Percentiles rank a stretch among this genome's conserved stretches.
These are phyloP conservation scores for Neofusicoccum laricinum DNA, from an alignment of 2,329 filamentous ascomycete genomes.

Conservation along the genomic window DNA sequence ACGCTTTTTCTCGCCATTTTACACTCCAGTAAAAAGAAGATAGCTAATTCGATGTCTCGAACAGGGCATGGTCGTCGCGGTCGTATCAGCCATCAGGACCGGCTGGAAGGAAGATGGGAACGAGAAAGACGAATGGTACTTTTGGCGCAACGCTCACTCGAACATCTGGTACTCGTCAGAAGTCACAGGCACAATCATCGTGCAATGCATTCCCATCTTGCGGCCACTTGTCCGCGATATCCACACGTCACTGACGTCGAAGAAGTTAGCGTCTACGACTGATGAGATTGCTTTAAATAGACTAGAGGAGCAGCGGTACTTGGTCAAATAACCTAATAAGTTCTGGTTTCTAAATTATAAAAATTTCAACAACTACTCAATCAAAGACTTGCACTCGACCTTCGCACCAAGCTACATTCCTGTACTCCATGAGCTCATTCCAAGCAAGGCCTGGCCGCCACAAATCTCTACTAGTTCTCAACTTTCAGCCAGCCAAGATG, in stretches of 20 bases:
- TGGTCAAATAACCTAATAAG: background rate
- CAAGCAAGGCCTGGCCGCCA: too few species aligned
- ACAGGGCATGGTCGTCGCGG: constrained; percentile 47
- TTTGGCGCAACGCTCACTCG: constrained; percentile 48
- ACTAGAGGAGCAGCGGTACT: background rate
- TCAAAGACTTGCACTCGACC: too few species aligned
- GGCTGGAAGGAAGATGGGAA: constrained; percentile 51
- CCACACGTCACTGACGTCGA: constrained; percentile 38
- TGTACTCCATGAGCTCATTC: too few species aligned
- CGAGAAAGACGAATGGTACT: constrained; percentile 45
- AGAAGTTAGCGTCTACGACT: constrained; percentile 24
- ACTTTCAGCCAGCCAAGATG: too few species aligned
- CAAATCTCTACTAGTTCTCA: too few species aligned
- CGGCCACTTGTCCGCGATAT: constrained; percentile 48
- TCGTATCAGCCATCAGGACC: constrained; percentile 48
- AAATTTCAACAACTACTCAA: too few species aligned
- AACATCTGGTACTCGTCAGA: constrained; percentile 53
- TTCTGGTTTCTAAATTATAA: too few species aligned
- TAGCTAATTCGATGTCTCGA: background rate
- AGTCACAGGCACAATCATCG: constrained; percentile 54
- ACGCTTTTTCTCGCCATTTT: background rate
- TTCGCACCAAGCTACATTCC: too few species aligned
- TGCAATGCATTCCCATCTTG: constrained; percentile 53
- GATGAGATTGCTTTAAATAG: constrained; percentile 13
- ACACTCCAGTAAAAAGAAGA: background rate